Base-by-base conservation (phyloP, 1,139 yeast genomes). In the Suhomyces guaymorum region DNA sequence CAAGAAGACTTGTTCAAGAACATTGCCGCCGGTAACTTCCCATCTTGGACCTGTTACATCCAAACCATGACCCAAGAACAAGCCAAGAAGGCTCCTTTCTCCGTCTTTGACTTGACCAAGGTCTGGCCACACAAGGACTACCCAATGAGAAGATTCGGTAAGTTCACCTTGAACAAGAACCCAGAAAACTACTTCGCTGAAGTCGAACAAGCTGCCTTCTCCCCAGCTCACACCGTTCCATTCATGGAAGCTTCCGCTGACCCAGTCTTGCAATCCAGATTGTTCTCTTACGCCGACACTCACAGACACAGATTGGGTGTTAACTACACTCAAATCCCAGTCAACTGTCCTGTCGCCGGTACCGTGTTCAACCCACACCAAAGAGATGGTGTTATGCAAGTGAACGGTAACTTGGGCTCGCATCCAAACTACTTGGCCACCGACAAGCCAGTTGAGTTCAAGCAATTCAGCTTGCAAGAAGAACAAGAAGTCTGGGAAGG, bases 401-500 rank as follows among this genome's bases (percentile, higher is more conserved):
- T 87, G 37, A 80, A 85, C 58, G 92, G 89, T 40, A 90, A 90
- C 75, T 77, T 84, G 60, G 97, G 97, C 33, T 61, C 79, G 39
- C 76, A 78, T 52, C 96, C 97, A 57, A 89, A 88, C 66, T 84
- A 84, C 63, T 69, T 80, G 49, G 80, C 82, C 35, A 69, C 82
- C 24, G 60, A 66, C 49, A 63, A 75, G 66, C 82, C 85, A 39
- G 49, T 79, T 52, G 71, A 71, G 52, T 76, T 79, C 63, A 63
- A 59, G 53, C 49, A 54, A 40, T 64, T 56, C 49, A 48, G 55
- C 30, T 51, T 66, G 37, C 78, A 73, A 59, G 73, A 75, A 55
- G 78, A 77, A 46, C 96, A 88, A 63, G 97, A 90, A 67, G 73
- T 77, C 44, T 89, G 96, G 90, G 66, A 73, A 40, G 97, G 97